These are phyloP conservation scores for Mortierella sp. DNA, from an alignment of 371 early-diverging fungal genomes.

Conservation along the genomic window DNA sequence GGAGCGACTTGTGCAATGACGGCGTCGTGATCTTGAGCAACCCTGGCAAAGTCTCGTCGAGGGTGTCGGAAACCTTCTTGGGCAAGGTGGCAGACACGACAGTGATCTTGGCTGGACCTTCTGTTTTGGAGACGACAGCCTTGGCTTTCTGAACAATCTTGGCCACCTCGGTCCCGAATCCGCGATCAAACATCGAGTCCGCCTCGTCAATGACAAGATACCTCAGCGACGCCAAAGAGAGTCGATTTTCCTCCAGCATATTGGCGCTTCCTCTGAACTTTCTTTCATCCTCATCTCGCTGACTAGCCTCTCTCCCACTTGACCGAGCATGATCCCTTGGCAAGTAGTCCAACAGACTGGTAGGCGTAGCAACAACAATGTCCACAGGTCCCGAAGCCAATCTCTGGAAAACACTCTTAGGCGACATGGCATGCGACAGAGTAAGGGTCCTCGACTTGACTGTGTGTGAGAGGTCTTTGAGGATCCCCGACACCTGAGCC, in stretches of 20 bases:
- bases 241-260: slow-evolving; percentile 54
- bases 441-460: slow-evolving; percentile 80
- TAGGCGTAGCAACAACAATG: slow-evolving; percentile 87
- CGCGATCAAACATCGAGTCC: slow-evolving; percentile 91
- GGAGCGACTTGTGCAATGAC: slow-evolving; percentile 84
- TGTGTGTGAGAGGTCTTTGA: slow-evolving; percentile 77
- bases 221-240: slow-evolving; percentile 71
- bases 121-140: slow-evolving; percentile 11
- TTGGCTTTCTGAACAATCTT: slow-evolving; percentile 61
- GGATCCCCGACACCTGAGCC: slow-evolving; percentile 79
- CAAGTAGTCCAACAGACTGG: slow-evolving; percentile 62
- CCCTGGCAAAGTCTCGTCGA: slow-evolving; percentile 70
- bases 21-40: slow-evolving; percentile 85
- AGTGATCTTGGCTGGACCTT: slow-evolving; percentile 57
- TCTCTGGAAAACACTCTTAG: slow-evolving; percentile 58
- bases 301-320: not conserved
- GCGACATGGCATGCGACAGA: slow-evolving; percentile 62
- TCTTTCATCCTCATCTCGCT: slow-evolving; percentile 27
- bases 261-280: slow-evolving; percentile 21
- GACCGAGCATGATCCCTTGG: slow-evolving; percentile 9
- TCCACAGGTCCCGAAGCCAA: slow-evolving; percentile 77
- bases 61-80: slow-evolving; percentile 73
- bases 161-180: slow-evolving; percentile 79
- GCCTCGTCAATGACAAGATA: slow-evolving; percentile 93
- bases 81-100: slow-evolving; percentile 94